Evolutionary conservation across 2,329 filamentous ascomycete genomes (phyloP).

Genomic region (Waltergamsia citrina): DNA sequence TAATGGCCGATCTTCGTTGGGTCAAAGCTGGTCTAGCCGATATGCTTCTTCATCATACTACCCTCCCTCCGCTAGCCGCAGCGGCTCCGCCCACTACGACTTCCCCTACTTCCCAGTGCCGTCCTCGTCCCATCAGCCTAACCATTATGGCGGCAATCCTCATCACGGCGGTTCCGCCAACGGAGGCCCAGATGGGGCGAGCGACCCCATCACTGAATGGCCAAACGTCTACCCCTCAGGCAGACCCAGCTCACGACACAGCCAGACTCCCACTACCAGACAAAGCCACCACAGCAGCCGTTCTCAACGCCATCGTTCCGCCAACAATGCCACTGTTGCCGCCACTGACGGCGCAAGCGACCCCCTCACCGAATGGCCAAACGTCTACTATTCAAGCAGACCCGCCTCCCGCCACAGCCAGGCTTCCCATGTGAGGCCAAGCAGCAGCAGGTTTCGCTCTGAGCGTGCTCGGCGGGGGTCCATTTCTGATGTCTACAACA

Average conservation of each 20-base stretch:
- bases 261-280: neutral
- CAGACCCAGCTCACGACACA: neutral
- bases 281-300: too few species aligned
- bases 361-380: neutral
- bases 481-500: neutral
- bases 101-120: too few species aligned
- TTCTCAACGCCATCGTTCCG: neutral
- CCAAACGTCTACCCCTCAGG: neutral
- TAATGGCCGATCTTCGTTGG: too few species aligned
- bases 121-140: too few species aligned
- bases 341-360: neutral
- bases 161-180: neutral
- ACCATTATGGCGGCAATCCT: too few species aligned
- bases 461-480: too few species aligned
- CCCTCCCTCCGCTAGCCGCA: too few species aligned
- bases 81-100: too few species aligned
- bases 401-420: neutral
- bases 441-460: too few species aligned
- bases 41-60: neutral
- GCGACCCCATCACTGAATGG: neutral
- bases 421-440: too few species aligned
- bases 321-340: neutral
- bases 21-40: too few species aligned
- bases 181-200: neutral
- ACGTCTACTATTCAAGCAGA: neutral